Percentiles rank a stretch among this genome's conserved stretches.
Evolutionary conservation across 192 early-diverging fungal genomes (phyloP).

Genomic region (Coemansia aciculifera): DNA sequence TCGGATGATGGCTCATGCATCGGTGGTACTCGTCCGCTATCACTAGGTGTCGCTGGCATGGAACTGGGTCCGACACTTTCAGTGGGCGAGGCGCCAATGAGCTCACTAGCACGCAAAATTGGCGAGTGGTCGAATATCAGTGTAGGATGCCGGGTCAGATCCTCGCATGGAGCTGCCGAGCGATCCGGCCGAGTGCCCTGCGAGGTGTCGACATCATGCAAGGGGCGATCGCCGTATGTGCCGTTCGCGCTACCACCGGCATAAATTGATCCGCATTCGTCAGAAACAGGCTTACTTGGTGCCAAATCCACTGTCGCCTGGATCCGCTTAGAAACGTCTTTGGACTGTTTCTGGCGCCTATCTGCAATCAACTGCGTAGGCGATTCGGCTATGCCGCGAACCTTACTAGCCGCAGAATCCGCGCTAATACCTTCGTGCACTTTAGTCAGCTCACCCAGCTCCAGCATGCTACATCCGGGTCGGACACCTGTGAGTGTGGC

Average conservation of each 20-base stretch:
- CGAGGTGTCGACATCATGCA: constrained; percentile 14
- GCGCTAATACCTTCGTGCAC: neutral
- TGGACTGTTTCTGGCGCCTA: neutral
- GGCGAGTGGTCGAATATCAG: constrained; percentile 48
- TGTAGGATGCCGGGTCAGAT: constrained; percentile 40
- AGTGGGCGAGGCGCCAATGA: constrained; percentile 2
- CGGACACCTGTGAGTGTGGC: constrained; percentile 11
- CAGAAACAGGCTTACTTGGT: neutral
- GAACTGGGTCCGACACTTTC: neutral
- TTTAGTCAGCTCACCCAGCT: neutral
- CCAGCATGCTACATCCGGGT: neutral
- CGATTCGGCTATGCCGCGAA: constrained; percentile 15
- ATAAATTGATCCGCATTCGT: constrained; percentile 11
- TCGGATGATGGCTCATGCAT: neutral
- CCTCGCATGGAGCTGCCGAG: constrained; percentile 4
- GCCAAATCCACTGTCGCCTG: constrained; percentile 5
- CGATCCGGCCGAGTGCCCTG: neutral
- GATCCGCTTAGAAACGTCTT: neutral
- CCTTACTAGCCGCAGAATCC: neutral
- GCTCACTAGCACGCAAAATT: constrained; percentile 28
- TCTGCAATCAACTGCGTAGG: constrained; percentile 22
- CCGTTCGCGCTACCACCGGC: constrained; percentile 12
- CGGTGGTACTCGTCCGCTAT: neutral
- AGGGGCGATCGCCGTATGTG: constrained; percentile 27
- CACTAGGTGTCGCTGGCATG: neutral